Percentiles rank a stretch among this genome's conserved stretches.
phyloP scores from a whole-genome alignment of 164 flowering plant genomes.

The Berberis thunbergii region DNA sequence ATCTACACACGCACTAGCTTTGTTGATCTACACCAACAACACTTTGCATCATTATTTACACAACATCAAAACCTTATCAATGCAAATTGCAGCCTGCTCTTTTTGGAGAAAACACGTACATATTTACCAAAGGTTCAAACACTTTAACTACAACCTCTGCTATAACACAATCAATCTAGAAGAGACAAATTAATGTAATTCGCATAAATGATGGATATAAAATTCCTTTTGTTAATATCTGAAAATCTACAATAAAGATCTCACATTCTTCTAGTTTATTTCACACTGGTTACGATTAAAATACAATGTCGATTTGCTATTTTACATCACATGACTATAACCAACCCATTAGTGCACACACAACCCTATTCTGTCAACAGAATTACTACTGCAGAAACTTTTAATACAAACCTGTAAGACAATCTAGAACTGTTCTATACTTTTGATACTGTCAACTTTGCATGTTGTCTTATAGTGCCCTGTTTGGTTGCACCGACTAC shows the following conservation, averaged over 20 bases:
- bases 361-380: background rate
- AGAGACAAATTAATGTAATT: no score
- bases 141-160: no score
- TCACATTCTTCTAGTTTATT: background rate
- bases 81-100: no score
- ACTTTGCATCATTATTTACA: no score
- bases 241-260: background rate
- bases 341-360: constrained; percentile 6
- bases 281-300: constrained; percentile 2
- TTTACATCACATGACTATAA: constrained; percentile 12
- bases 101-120: no score
- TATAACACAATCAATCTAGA: background rate
- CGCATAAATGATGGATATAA: background rate
- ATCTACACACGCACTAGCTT: no score
- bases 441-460: constrained; percentile 40
- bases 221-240: background rate
- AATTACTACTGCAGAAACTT: background rate
- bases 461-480: constrained; percentile 92
- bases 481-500: constrained; percentile 81
- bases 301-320: constrained; percentile 2
- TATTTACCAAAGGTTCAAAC: no score
- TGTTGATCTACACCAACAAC: no score
- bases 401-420: constrained; percentile 6
- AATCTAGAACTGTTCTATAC: constrained; percentile 37
- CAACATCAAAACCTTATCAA: no score